A percentile compares a stretch with the other conserved stretches of the same genome.
Evolutionary conservation across 202 grass and related monocot genomes (phyloP).

Genomic region (Miscanthus sacchariflorus): DNA sequence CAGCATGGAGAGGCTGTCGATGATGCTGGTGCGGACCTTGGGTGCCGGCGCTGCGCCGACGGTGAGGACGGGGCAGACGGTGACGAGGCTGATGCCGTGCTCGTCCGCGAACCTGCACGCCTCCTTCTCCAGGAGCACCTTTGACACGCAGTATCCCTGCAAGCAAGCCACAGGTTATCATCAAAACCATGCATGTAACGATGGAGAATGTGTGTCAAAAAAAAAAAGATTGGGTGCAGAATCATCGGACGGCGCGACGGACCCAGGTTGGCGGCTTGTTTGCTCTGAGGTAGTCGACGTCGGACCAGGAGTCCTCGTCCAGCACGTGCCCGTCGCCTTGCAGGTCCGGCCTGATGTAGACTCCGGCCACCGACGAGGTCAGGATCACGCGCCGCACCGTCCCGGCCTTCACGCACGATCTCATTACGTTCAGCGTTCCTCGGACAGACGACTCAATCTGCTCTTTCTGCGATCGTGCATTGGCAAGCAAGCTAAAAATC

Average conservation of each 20-base stretch:
- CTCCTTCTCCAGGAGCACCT: conserved; percentile 1
- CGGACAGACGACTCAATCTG: conserved; percentile 55
- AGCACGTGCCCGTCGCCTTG: conserved; percentile 62
- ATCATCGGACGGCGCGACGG: not conserved
- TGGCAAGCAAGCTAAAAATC: not conserved
- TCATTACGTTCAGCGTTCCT: conserved; percentile 71
- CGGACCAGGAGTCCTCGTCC: conserved; percentile 69
- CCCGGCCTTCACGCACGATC: conserved; percentile 68
- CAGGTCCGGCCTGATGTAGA: conserved; percentile 40
- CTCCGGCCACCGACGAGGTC: conserved; percentile 61
- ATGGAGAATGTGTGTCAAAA: too few species aligned
- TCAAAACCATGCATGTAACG: too few species aligned
- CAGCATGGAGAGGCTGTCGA: conserved; percentile 46
- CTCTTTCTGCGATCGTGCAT: conserved; percentile 50
- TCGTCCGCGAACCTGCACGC: not conserved
- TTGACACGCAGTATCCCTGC: not conserved
- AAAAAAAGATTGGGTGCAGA: not conserved
- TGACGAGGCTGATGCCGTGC: conserved; percentile 61
- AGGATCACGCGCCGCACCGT: conserved; percentile 72
- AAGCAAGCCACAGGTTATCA: not conserved
- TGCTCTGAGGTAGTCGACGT: conserved; percentile 54
- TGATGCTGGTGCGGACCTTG: not conserved
- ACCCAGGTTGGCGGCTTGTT: conserved; percentile 6
- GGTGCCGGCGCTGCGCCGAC: conserved; percentile 41
- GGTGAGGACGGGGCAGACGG: conserved; percentile 39